A percentile compares a stretch with the other conserved stretches of the same genome.
These are phyloP conservation scores for Globisporangium perplexum DNA, from an alignment of 352 stramenopile species.

Conservation along the genomic window DNA sequence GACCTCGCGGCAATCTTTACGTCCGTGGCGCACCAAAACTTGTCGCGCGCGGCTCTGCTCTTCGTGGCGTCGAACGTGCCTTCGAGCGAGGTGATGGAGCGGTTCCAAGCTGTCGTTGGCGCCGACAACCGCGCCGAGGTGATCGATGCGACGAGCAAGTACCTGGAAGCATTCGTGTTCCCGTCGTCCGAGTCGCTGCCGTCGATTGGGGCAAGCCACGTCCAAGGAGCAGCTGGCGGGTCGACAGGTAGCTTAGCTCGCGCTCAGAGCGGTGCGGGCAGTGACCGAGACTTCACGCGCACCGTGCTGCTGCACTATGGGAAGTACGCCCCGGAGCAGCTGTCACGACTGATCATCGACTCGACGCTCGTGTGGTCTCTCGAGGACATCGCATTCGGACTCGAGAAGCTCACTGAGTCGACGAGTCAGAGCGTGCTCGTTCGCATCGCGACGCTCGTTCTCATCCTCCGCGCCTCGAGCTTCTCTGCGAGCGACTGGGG, in stretches of 20 bases:
- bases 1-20: conserved; percentile 63
- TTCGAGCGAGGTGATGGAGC: conserved; percentile 48
- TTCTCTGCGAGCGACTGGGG: conserved; percentile 26
- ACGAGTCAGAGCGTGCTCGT: conserved; percentile 45
- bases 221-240: background rate
- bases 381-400: conserved; percentile 58
- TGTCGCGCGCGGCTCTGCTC: conserved; percentile 56
- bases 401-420: conserved; percentile 45
- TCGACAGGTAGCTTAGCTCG: conserved; percentile 9
- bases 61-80: conserved; percentile 68
- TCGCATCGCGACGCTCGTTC: conserved; percentile 56
- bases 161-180: conserved; percentile 79
- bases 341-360: conserved; percentile 66
- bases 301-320: conserved; percentile 67
- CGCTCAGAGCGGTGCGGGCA: background rate
- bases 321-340: conserved; percentile 67
- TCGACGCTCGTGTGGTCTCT: conserved; percentile 68
- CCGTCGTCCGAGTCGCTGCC: conserved; percentile 26
- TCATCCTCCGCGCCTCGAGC: conserved; percentile 41
- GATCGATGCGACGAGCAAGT: conserved; percentile 49
- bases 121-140: conserved; percentile 41
- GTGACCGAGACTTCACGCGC: conserved; percentile 36
- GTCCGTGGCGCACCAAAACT: conserved; percentile 39
- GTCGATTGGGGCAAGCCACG: conserved; percentile 1
- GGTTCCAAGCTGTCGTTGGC: conserved; percentile 42